These are phyloP conservation scores for Nannochloris sp. DNA, from an alignment of 139 green algal genomes.

Conservation along the genomic window DNA sequence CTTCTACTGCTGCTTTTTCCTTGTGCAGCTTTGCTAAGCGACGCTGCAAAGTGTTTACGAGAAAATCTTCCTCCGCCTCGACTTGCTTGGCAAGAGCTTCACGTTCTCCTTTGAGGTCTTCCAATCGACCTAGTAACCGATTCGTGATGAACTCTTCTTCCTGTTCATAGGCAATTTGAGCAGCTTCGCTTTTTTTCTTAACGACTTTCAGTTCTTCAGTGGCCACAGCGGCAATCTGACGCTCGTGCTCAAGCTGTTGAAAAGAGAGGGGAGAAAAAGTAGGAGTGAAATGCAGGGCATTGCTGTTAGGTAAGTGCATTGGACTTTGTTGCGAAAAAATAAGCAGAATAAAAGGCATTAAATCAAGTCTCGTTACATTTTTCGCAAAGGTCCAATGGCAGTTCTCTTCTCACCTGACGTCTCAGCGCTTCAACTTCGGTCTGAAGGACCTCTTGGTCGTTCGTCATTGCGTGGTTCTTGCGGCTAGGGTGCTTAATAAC, in stretches of 20 bases:
- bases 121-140: conserved; percentile 70
- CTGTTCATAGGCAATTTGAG: not conserved
- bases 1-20: not conserved
- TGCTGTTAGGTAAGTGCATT: too few relatives aligned
- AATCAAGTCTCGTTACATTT: too few relatives aligned
- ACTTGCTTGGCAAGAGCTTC: conserved; percentile 59
- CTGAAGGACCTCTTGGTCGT: too few relatives aligned
- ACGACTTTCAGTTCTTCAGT: not conserved
- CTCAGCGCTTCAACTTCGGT: too few relatives aligned
- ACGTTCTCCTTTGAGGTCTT: conserved; percentile 70
- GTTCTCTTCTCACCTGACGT: too few relatives aligned
- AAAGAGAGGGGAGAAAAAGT: not conserved
- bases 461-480: too few relatives aligned
- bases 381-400: too few relatives aligned
- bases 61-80: conserved; percentile 70
- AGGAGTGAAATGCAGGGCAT: too few relatives aligned
- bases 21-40: conserved; percentile 50
- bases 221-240: not conserved
- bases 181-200: not conserved
- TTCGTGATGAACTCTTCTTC: conserved; percentile 66
- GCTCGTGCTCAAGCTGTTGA: not conserved
- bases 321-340: too few relatives aligned
- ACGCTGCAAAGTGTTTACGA: conserved; percentile 74
- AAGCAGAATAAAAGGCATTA: too few relatives aligned
- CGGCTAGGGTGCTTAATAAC: too few relatives aligned